These are phyloP conservation scores for Mycena citricolor DNA, from an alignment of 1,284 basidiomycete genomes.

Conservation along the genomic window DNA sequence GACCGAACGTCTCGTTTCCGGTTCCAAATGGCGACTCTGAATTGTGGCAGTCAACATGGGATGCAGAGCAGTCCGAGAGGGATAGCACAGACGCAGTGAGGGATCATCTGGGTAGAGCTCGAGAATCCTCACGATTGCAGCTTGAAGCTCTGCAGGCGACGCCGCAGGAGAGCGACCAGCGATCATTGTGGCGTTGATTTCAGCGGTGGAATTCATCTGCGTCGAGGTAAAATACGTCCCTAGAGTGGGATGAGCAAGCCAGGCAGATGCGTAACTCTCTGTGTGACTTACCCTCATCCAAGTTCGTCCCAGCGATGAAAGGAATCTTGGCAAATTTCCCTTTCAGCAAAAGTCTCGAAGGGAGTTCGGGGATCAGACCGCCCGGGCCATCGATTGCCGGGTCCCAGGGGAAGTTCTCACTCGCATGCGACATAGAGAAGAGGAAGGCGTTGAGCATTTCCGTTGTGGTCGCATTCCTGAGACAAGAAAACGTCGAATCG, in stretches of 20 bases:
- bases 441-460: conserved; percentile 36
- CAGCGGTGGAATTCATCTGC: conserved; percentile 29
- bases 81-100: too few species aligned
- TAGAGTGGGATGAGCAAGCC: conserved; percentile 17
- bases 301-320: conserved; percentile 47
- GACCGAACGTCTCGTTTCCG: conserved; percentile 49
- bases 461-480: conserved; percentile 36
- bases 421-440: conserved; percentile 25
- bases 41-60: too few species aligned
- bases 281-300: conserved; percentile 43
- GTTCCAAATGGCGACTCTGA: conserved; percentile 53
- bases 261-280: not conserved
- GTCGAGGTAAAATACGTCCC: conserved; percentile 40
- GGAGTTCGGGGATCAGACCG: conserved; percentile 42
- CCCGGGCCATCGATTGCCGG: conserved; percentile 42
- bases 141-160: conserved; percentile 25
- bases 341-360: conserved; percentile 34
- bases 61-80: too few species aligned
- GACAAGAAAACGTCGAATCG: conserved; percentile 40
- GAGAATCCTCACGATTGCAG: conserved; percentile 34
- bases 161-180: conserved; percentile 37
- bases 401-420: conserved; percentile 36
- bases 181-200: conserved; percentile 31
- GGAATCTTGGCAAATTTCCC: conserved; percentile 42
- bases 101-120: conserved; percentile 49